These are phyloP conservation scores for Leishmania amazonensis DNA, from an alignment of 208 protist genomes.

Conservation along the genomic window DNA sequence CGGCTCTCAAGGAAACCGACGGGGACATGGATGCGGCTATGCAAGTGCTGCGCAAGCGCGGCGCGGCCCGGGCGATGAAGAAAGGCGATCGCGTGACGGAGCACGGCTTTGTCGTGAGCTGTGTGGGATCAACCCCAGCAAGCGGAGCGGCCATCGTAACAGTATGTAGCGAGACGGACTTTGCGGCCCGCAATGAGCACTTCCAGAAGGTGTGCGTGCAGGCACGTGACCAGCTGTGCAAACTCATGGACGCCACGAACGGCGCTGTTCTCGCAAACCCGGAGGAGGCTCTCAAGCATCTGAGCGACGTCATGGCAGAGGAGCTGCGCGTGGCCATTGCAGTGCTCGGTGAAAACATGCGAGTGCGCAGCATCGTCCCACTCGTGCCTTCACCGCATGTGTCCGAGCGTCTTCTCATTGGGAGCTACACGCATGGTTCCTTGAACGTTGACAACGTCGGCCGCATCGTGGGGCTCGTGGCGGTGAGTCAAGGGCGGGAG, in stretches of 20 bases:
- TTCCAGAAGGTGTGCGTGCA: conserved; percentile 62
- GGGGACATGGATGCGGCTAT: conserved; percentile 80
- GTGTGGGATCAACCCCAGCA: conserved; percentile 46
- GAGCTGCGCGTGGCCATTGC: conserved; percentile 65
- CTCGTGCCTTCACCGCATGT: conserved; percentile 52
- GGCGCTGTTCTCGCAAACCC: conserved; percentile 57
- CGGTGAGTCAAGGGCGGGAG: conserved; percentile 49
- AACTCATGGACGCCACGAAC: conserved; percentile 48
- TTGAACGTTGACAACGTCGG: conserved; percentile 61
- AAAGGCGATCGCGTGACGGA: conserved; percentile 80
- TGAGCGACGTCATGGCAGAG: conserved; percentile 42
- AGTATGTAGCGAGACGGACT: conserved; percentile 92
- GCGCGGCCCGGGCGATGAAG: conserved; percentile 80
- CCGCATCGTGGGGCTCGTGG: conserved; percentile 79
- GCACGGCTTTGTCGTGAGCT: conserved; percentile 83
- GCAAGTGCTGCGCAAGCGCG: conserved; percentile 77
- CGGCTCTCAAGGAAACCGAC: conserved; percentile 78
- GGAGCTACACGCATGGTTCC: conserved; percentile 78
- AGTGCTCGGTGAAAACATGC: conserved; percentile 87
- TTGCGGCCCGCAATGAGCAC: conserved; percentile 82
- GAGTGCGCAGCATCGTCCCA: conserved; percentile 56
- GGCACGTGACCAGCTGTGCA: conserved; percentile 37
- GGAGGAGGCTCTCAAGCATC: conserved; percentile 42
- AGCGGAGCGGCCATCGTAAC: conserved; percentile 71
- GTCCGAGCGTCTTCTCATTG: conserved; percentile 62